phyloP scores from a whole-genome alignment of 176 grass and related monocot species.

The Neostapfia colusana region DNA sequence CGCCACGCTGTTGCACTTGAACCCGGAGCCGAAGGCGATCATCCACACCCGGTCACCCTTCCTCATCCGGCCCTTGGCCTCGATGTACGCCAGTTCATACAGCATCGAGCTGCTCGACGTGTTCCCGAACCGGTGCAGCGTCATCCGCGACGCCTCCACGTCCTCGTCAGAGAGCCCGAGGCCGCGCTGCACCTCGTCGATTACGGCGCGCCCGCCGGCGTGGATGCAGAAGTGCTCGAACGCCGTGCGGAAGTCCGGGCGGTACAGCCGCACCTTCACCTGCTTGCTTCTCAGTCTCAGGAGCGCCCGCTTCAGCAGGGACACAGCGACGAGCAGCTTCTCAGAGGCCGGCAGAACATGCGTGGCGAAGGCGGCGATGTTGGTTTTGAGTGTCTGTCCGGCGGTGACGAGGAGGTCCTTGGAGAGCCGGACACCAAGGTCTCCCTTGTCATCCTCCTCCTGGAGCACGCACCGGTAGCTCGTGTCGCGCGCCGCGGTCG shows the following conservation, averaged over 20 bases:
- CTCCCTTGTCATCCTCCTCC: conserved; percentile 16
- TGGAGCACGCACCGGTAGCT: conserved; percentile 34
- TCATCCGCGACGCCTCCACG: conserved; percentile 37
- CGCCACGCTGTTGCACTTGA: conserved; percentile 17
- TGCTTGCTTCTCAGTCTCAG: neutral
- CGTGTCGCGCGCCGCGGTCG: conserved; percentile 10
- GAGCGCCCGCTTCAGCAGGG: neutral
- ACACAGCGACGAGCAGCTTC: conserved; percentile 26
- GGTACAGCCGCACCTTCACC: conserved; percentile 5
- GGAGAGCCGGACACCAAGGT: neutral
- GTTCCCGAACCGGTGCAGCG: conserved; percentile 41
- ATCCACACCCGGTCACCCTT: conserved; percentile 35
- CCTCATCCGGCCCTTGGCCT: conserved; percentile 28
- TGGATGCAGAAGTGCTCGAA: conserved; percentile 44
- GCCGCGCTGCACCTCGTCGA: conserved; percentile 24
- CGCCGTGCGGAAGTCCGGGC: conserved; percentile 35
- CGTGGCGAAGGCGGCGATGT: conserved; percentile 10
- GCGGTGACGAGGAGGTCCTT: conserved; percentile 16
- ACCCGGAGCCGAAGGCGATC: conserved; percentile 27
- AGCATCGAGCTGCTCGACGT: conserved; percentile 32
- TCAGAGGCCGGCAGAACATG: conserved; percentile 28
- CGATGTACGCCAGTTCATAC: conserved; percentile 34
- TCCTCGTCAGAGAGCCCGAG: conserved; percentile 29
- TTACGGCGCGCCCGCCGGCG: conserved; percentile 5
- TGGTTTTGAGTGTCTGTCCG: conserved; percentile 10